A percentile compares a stretch with the other conserved stretches of the same genome.
Conservation (phyloP, 2,329 filamentous ascomycete genomes). For the Aspergillus pseudoviridinutans region DNA sequence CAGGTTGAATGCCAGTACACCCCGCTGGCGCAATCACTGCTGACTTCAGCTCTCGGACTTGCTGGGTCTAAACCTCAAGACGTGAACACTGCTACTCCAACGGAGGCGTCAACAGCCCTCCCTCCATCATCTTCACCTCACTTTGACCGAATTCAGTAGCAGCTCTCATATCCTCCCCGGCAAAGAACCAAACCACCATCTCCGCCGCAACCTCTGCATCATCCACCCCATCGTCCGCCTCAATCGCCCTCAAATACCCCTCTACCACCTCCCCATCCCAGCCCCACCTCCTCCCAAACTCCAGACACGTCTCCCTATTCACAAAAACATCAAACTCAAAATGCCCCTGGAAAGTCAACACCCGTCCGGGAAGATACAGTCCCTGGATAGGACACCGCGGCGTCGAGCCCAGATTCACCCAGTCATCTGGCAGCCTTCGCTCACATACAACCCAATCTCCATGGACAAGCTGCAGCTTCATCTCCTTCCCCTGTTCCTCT, state of each 20-base stretch:
- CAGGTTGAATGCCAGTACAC: too few relatives aligned
- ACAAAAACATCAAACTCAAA: constrained; percentile 25
- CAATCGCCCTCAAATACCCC: neutral
- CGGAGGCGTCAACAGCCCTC: neutral
- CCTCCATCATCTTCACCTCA: neutral
- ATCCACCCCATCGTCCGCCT: neutral
- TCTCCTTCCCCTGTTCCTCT: neutral
- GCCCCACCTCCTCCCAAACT: constrained; percentile 15
- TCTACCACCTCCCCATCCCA: constrained; percentile 3
- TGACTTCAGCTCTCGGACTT: too few relatives aligned
- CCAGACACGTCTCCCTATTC: constrained; percentile 15
- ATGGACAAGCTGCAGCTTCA: constrained; percentile 33
- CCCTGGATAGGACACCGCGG: constrained; percentile 19
- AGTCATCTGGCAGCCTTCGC: constrained; percentile 9
- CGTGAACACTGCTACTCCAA: neutral
- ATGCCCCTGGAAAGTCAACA: constrained; percentile 24
- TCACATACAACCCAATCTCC: constrained; percentile 27
- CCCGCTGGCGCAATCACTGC: too few relatives aligned
- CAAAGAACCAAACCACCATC: neutral
- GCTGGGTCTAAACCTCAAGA: too few relatives aligned
- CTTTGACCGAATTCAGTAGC: neutral
- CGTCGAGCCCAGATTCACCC: constrained; percentile 21
- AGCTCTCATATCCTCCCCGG: neutral
- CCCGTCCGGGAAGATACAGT: constrained; percentile 17
- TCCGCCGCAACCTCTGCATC: constrained; percentile 1